Evolutionary conservation across 164 flowering plant species (phyloP).

Genomic region (Buxus sempervirens): DNA sequence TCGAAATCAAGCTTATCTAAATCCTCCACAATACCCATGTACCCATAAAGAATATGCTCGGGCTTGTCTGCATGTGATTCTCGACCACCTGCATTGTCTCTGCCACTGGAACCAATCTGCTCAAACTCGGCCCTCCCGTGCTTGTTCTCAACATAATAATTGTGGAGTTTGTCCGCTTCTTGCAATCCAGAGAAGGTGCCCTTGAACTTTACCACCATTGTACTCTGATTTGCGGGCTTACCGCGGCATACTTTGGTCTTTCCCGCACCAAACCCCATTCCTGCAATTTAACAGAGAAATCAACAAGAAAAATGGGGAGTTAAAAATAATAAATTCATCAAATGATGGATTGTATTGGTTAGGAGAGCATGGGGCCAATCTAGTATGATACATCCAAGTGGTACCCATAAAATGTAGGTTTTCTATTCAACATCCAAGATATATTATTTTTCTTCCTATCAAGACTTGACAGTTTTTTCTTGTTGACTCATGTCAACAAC

Average conservation of each 20-base stretch:
- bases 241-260: constrained; percentile 44
- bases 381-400: too few species aligned
- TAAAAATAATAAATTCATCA: not conserved
- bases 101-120: constrained; percentile 13
- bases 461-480: too few species aligned
- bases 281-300: constrained; percentile 29
- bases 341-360: too few species aligned
- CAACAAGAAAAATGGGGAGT: constrained; percentile 2
- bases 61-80: constrained; percentile 15
- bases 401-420: too few species aligned
- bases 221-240: constrained; percentile 54
- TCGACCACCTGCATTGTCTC: not conserved
- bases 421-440: too few species aligned
- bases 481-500: too few species aligned
- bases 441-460: too few species aligned
- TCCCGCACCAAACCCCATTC: constrained; percentile 44
- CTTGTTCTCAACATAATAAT: constrained; percentile 35
- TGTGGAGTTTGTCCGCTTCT: constrained; percentile 61
- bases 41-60: constrained; percentile 45
- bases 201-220: constrained; percentile 49
- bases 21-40: constrained; percentile 57
- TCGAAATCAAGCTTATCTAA: constrained; percentile 55
- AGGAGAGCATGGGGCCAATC: too few species aligned
- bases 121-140: constrained; percentile 51
- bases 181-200: constrained; percentile 59